Evolutionary conservation across 805 yeast genomes (phyloP), one percentile per base, ranked within the genome.

Genomic region (Sugiyamaella marilandica): DNA sequence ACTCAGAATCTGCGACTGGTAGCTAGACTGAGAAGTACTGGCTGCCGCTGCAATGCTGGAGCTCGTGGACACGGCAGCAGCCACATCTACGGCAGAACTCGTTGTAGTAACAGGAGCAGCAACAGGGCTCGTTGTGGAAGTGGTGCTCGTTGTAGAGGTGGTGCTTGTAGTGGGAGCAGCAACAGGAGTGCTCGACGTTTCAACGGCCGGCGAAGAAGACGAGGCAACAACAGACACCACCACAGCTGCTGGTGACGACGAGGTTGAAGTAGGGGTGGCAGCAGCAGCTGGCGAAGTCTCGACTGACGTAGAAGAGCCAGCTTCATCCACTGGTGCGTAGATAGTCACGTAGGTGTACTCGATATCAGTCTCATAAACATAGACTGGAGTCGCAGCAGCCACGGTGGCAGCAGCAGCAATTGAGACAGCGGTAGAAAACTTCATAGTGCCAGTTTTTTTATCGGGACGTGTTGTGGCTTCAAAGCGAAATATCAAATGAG

Each of bases 291-390:
- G 45, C 19, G 54, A 19, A 33, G 54, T 35, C 21, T 47, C 50
- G 13, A 56, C 39, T 21, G 51, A 35, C 9, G 55, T 33, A 37
- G 53, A 11, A 21, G 52, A 31, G 14, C 54, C 19, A 19, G 54
- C 33, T 2, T 46, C 49, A 7, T 24, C 29, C 16, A 49, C 47
- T 10, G 31, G 41, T 36, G 52, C 53, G 34, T 13, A 24, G 14
- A 52, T 59, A 39, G 59, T 58, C 49, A 58, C 59, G 33, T 56
- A 54, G 5, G 45, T 26, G 46, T 39, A 55, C 34, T 51, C 57
- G 43, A 36, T 33, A 24, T 47, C 50, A 41, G 61, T 55, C 31
- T 54, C 60, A 37, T 53, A 52, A 36, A 60, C 60, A 35, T 52
- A 41, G 51, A 49, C 61, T n/a, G 60, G 50, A 18, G 57, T 39